Base-by-base conservation (phyloP, 2,329 filamentous ascomycete species). In the Cercospora sesami region DNA sequence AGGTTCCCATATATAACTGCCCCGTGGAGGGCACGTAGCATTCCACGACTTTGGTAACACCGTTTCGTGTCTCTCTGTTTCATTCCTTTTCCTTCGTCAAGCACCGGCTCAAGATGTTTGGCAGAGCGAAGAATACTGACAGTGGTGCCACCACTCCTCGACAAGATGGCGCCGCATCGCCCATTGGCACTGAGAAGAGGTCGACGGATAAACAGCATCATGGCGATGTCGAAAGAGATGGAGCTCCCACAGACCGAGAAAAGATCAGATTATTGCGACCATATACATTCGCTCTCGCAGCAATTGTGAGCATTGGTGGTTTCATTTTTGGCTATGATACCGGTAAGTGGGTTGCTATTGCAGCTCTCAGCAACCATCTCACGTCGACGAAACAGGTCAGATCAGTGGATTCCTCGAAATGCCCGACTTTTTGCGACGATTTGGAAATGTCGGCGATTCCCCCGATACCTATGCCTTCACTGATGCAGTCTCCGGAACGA, bases 331-430 rank as follows among this genome's bases (percentile, higher is more conserved):
- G 78, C 30, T 79, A 75, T 64, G 75, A 83, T 60, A 80, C 82
- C 10, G 33, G 60, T 58, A 8, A 60, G 51, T 9, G n/a, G 18
- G 10, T 3, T 21, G 59, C 42, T 14, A 4, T n/a, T n/a, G 36
- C 14, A 39, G 18, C 58, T 53, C 57, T 33, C 16, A 42, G 12
- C 42, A 16, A 21, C 26, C 26, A 30, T 9, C 8, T 61, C 7
- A 61, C 16, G 42, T 58, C 2, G 12, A 84, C 84, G 66, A 83
- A 86, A 86, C 84, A 75, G 86, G 87, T 79, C 86, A 88, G 72
- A 86, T 87, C 51, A 86, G 82, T 5, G 87, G 88, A 63, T 89
- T 88, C 78, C 85, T 90, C 71, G 78, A 82, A 65, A 89, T 89
- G 87, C 59, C 78, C 2, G 83, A 90, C 76, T 90, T 85, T 69